These are phyloP conservation scores for Trichoderma koningiopsis DNA, from an alignment of 2,329 filamentous ascomycete species.

Conservation along the genomic window DNA sequence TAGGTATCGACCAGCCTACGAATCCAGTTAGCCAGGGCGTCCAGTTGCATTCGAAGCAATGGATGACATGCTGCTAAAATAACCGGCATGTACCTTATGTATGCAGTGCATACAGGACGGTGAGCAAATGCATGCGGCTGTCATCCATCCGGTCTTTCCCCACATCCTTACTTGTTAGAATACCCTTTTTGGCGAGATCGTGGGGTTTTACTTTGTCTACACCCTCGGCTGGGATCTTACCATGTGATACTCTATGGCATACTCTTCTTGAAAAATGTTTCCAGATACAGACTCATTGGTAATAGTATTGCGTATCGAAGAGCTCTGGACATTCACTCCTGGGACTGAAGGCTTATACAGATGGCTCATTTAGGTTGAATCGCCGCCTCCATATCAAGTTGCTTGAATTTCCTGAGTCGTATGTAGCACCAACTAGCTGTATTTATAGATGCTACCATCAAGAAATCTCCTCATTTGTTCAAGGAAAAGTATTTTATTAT, in stretches of 20 bases:
- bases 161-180: not conserved
- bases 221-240: not conserved
- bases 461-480: not conserved
- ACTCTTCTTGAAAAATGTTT: not conserved
- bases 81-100: not conserved
- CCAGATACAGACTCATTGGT: not conserved
- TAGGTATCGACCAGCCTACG: not conserved
- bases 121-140: not conserved
- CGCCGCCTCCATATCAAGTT: no score
- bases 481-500: not conserved
- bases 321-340: not conserved
- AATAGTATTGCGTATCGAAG: not conserved
- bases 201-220: not conserved
- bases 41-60: not conserved
- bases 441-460: not conserved
- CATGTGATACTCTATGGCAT: not conserved
- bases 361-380: no score
- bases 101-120: conserved; percentile 4
- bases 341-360: no score
- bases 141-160: conserved; percentile 14
- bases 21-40: not conserved
- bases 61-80: not conserved
- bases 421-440: not conserved
- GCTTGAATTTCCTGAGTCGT: not conserved
- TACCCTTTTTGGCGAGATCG: conserved; percentile 4